Conservation (phyloP, 306 rosid species). For the Elaeagnus macrophylla region DNA sequence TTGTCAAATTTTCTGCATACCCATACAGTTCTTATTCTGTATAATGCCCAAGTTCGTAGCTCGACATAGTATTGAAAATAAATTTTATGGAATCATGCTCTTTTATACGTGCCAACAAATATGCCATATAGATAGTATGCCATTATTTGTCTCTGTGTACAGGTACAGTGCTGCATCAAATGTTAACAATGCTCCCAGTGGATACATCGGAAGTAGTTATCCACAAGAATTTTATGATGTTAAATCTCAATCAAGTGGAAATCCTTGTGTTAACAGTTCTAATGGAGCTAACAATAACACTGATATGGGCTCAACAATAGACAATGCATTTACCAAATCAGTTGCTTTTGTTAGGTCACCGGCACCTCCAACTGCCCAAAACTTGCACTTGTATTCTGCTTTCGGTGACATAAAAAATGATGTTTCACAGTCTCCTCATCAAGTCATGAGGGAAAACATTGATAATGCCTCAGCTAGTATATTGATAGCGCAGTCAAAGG, state of each 20-base stretch:
- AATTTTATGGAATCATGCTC: no score
- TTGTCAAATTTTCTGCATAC: no score
- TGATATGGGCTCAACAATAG: slow-evolving; percentile 67
- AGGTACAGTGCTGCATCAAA: slow-evolving; percentile 66
- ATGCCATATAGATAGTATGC: no score
- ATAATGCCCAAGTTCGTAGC: no score
- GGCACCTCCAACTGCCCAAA: slow-evolving; percentile 41
- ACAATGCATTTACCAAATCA: slow-evolving; percentile 45
- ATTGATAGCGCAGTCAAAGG: slow-evolving; percentile 38
- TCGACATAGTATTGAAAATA: no score
- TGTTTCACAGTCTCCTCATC: slow-evolving; percentile 29
- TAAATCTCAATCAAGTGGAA: slow-evolving; percentile 52
- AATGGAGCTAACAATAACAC: slow-evolving; percentile 59
- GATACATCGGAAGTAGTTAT: slow-evolving; percentile 60
- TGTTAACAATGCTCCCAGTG: slow-evolving; percentile 46
- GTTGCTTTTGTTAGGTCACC: slow-evolving; percentile 38
- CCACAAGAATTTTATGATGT: slow-evolving; percentile 40
- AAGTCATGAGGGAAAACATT: slow-evolving; percentile 28
- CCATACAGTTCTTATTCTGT: no score
- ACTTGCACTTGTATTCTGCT: slow-evolving; percentile 41
- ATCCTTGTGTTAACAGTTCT: slow-evolving; percentile 58
- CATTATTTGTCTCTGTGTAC: no score
- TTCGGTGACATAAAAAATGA: slow-evolving; percentile 48
- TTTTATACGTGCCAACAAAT: no score
- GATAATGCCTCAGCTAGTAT: slow-evolving; percentile 24